Conservation (phyloP, 1,284 basidiomycete genomes). For the Ceratobasidium sp. region DNA sequence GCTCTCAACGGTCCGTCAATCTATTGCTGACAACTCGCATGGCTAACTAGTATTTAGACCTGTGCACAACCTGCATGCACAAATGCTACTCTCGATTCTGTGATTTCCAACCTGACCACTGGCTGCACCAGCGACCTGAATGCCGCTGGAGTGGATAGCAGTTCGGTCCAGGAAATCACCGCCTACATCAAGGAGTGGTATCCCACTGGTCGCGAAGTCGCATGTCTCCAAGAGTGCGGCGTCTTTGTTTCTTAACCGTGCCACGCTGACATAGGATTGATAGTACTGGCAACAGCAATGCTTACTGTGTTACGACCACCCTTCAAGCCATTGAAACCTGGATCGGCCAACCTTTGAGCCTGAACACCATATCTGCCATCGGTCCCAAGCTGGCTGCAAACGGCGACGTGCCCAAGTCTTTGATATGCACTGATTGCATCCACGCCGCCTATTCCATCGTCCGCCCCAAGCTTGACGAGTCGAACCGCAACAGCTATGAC, state of each 20-base stretch:
- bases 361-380: neutral
- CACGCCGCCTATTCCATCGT: conserved; percentile 24
- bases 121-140: conserved; percentile 13
- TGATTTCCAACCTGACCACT: conserved; percentile 10
- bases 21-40: neutral
- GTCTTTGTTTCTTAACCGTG: neutral
- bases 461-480: conserved; percentile 17
- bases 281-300: neutral
- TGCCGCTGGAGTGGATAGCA: neutral
- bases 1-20: neutral
- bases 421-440: conserved; percentile 13
- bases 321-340: conserved; percentile 8
- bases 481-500: conserved; percentile 8
- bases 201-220: conserved; percentile 16
- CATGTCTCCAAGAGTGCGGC: conserved; percentile 22
- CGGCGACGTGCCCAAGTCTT: neutral
- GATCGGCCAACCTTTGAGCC: neutral
- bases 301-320: conserved; percentile 11
- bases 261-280: neutral
- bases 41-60: neutral
- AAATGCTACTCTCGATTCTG: conserved; percentile 14
- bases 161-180: neutral
- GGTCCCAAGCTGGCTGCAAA: neutral
- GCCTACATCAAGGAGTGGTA: conserved; percentile 18
- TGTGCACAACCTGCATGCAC: conserved; percentile 34